Evolutionary conservation across 306 rosid species (phyloP), one percentile per base, ranked within the genome.

Genomic region (Crotalaria pallida): DNA sequence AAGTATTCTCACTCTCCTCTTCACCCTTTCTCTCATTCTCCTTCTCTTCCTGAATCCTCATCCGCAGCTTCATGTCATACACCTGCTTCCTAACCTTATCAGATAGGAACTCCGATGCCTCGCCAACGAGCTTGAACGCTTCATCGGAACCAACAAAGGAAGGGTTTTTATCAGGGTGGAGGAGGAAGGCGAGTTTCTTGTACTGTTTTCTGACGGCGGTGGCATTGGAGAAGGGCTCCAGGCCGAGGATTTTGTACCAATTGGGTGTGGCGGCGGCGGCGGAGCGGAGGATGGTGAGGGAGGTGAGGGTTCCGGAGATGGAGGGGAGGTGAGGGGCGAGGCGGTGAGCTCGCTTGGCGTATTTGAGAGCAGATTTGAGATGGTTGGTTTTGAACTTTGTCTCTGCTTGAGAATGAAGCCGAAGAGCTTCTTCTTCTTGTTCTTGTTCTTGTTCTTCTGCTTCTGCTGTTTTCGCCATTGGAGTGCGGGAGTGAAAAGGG

Each of bases 91-190:
- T 60, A 8, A 68, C 10, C 69, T 72, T 80, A 51, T 92, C 96
- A 10, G 91, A 89, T 11, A 92, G 84, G 43, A 88, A 33, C 8
- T 82, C 77, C 33, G 88, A 86, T 0, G 96, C 98, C 69, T 92
- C 96, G 15, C 52, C 68, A 1, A 88, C 82, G 4, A 88, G 87
- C 88, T 88, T 92, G 80, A 88, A 85, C 22, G 98, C 89, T 59
- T 89, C 96, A 60, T 86, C 86, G 16, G 92, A 86, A 1, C 84
- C 85, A 36, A 63, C 68, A 60, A 71, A 73, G 19, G 40, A 33
- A 6, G 89, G 80, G 63, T 83, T 85, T 72, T 85, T 92, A 48
- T 86, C 92, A 0, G 96, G 96, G 64, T 83, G 96, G 57, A 92
- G 82, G 55, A 82, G 72, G 1, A 86, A 44, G 0, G 98, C 89